A percentile compares a stretch with the other conserved stretches of the same genome.
phyloP scores from a whole-genome alignment of 179 eudicot genomes.

The Vitellaria paradoxa region DNA sequence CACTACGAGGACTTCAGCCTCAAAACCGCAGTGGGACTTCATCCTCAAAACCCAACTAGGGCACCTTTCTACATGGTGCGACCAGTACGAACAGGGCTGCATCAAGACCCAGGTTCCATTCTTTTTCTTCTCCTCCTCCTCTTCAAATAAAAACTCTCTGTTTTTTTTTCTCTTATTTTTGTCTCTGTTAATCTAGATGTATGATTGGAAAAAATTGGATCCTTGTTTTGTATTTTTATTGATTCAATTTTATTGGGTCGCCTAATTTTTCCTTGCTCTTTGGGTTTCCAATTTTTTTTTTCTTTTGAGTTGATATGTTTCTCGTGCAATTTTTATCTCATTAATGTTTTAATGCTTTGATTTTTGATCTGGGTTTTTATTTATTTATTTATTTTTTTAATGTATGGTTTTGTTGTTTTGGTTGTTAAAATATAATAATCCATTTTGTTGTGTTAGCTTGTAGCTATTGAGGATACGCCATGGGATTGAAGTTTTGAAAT shows the following conservation, averaged over 20 bases:
- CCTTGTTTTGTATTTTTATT: not conserved
- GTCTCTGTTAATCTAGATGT: too few relatives aligned
- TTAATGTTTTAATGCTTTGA: not conserved
- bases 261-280: not conserved
- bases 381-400: not conserved
- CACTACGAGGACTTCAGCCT: too few relatives aligned
- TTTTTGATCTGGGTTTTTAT: not conserved
- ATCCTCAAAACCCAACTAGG: too few relatives aligned
- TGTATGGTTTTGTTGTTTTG: not conserved
- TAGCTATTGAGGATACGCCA: not conserved
- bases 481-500: not conserved
- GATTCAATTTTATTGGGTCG: not conserved
- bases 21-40: too few relatives aligned
- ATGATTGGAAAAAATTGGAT: not conserved
- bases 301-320: too few relatives aligned
- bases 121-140: not conserved
- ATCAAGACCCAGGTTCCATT: constrained; percentile 4
- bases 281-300: not conserved
- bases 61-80: too few relatives aligned
- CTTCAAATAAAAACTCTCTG: not conserved
- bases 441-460: not conserved
- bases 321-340: not conserved
- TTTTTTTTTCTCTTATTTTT: not conserved
- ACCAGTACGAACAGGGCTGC: not conserved
- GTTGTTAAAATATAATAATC: not conserved